These are phyloP conservation scores for Hypsizygus marmoreus DNA, from an alignment of 768 basidiomycete species.

Conservation along the genomic window DNA sequence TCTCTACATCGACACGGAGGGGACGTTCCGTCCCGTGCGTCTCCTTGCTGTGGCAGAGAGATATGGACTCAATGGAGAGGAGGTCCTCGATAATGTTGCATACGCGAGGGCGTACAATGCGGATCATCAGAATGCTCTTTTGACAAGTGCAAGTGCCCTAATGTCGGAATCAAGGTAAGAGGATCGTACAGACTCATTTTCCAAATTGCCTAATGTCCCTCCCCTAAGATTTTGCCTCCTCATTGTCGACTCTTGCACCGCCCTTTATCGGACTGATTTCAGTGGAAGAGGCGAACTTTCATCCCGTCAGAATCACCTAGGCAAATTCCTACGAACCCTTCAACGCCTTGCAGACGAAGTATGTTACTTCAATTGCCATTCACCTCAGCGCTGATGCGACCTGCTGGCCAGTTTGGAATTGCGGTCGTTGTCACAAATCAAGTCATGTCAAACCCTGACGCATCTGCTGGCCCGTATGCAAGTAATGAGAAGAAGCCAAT, in stretches of 20 bases:
- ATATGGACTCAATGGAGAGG: conserved; percentile 96
- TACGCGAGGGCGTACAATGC: conserved; percentile 99
- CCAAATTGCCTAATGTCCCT: conserved; percentile 11
- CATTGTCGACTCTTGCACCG: conserved; percentile 96
- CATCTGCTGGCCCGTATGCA: conserved; percentile 84
- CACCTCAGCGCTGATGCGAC: conserved; percentile 15
- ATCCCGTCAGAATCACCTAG: conserved; percentile 92
- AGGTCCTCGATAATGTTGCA: conserved; percentile 97
- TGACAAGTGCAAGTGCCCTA: conserved; percentile 93
- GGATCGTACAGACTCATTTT: conserved; percentile 1
- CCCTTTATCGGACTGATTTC: conserved; percentile 94
- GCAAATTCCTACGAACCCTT: conserved; percentile 91
- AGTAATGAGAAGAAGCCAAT: conserved; percentile 97
- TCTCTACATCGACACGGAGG: conserved; percentile 98
- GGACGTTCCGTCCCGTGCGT: conserved; percentile 96
- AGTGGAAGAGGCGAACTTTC: conserved; percentile 94
- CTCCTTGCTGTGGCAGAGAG: conserved; percentile 93
- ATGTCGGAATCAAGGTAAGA: conserved; percentile 96
- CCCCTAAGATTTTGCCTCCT: conserved; percentile 98
- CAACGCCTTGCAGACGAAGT: conserved; percentile 97
- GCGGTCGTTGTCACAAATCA: conserved; percentile 98
- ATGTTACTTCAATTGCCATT: conserved; percentile 13
- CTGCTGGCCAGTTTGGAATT: conserved; percentile 77
- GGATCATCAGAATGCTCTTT: conserved; percentile 89
- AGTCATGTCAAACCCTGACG: conserved; percentile 99